These are phyloP conservation scores for Fusarium torreyae DNA, from an alignment of 2,329 filamentous ascomycete species.

Conservation along the genomic window DNA sequence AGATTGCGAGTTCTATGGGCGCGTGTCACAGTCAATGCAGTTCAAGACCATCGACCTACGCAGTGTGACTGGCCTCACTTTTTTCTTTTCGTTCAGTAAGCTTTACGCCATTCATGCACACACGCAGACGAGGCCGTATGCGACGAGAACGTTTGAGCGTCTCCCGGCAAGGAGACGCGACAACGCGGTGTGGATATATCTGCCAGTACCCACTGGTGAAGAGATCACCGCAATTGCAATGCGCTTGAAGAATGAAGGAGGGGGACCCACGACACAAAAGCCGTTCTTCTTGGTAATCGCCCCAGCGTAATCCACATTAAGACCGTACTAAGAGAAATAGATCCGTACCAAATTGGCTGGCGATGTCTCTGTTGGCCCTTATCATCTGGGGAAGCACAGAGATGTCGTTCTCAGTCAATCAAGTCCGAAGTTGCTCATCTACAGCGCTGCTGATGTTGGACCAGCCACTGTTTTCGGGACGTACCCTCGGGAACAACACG, in stretches of 20 bases:
- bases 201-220: conserved; percentile 16
- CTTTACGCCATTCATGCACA: conserved; percentile 28
- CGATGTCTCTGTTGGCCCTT: conserved; percentile 13
- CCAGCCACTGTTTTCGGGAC: conserved; percentile 29
- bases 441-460: conserved; percentile 15
- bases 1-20: conserved; percentile 19
- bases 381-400: conserved; percentile 1
- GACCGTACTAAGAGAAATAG: background rate
- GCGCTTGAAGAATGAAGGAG: conserved; percentile 7
- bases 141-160: background rate
- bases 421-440: conserved; percentile 14
- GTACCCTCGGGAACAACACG: conserved; percentile 6
- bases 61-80: conserved; percentile 23
- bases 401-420: conserved; percentile 22
- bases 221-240: conserved; percentile 13
- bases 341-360: conserved; percentile 26
- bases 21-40: conserved; percentile 16
- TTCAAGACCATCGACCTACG: conserved; percentile 21
- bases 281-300: conserved; percentile 13
- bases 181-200: background rate
- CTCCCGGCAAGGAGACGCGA: background rate
- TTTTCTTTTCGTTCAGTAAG: conserved; percentile 27
- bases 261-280: conserved; percentile 10
- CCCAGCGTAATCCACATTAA: rapidly evolving
- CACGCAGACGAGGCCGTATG: background rate